Conservation (phyloP, 2,329 filamentous ascomycete species). For the Ophiocordyceps camponoti-floridani region DNA sequence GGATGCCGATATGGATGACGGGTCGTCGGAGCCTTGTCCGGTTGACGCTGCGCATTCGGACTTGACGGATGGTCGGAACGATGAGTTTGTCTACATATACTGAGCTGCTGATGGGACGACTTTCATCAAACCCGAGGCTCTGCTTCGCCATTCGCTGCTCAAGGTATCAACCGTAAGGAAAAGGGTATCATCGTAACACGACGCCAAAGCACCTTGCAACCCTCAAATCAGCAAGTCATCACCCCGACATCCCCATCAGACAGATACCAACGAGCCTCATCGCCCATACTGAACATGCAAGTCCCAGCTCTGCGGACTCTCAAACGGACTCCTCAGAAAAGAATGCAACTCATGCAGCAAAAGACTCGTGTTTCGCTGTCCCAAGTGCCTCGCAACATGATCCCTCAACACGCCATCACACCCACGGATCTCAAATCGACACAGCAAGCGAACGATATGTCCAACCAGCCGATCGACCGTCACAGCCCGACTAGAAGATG, state of each 20-base stretch:
- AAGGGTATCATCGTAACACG: no score
- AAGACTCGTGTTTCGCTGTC: slow-evolving; percentile 50
- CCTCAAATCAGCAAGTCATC: no score
- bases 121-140: no score
- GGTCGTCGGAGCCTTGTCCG: neutral
- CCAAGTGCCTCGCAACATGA: slow-evolving; percentile 62
- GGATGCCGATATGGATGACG: neutral
- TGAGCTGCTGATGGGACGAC: slow-evolving; percentile 8
- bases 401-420: slow-evolving; percentile 65
- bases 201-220: no score
- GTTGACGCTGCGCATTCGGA: slow-evolving; percentile 34
- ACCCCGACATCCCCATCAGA: no score
- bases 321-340: slow-evolving; percentile 70
- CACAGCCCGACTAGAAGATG: slow-evolving; percentile 23
- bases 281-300: slow-evolving; percentile 50
- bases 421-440: slow-evolving; percentile 64
- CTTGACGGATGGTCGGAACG: slow-evolving; percentile 46
- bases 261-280: no score
- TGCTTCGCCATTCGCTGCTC: no score
- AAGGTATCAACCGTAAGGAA: no score
- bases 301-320: slow-evolving; percentile 62
- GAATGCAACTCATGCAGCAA: slow-evolving; percentile 74
- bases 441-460: slow-evolving; percentile 70
- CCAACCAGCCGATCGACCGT: slow-evolving; percentile 76
- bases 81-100: slow-evolving; percentile 50